Percentiles rank a stretch among this genome's conserved stretches.
phyloP scores from a whole-genome alignment of 2,329 filamentous ascomycete genomes.

The Penicillium decumbens region DNA sequence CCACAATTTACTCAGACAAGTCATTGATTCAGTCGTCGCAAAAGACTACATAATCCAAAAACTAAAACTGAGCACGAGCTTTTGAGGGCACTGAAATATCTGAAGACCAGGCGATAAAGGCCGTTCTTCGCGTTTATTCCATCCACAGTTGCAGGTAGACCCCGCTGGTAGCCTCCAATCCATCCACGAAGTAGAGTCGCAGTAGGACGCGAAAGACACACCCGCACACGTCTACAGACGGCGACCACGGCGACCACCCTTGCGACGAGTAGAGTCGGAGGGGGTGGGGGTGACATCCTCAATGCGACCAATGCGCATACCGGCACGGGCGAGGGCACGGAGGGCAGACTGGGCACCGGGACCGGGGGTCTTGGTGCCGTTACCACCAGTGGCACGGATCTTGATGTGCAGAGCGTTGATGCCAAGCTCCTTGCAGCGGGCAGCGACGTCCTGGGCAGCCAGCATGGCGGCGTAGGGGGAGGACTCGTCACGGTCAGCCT shows the following conservation, averaged over 20 bases:
- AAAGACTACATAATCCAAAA: constrained; percentile 24
- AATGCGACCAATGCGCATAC: constrained; percentile 99
- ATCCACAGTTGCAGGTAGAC: constrained; percentile 41
- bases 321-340: constrained; percentile 95
- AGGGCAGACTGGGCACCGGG: constrained; percentile 98
- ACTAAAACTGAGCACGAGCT: constrained; percentile 23
- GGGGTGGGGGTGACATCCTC: constrained; percentile 99
- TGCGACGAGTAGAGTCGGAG: constrained; percentile 98
- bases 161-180: constrained; percentile 32
- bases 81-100: constrained; percentile 38
- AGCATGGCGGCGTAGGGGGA: constrained; percentile 99
- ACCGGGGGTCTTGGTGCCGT: constrained; percentile 99
- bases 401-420: constrained; percentile 99
- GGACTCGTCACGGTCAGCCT: constrained; percentile 99
- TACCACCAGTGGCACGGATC: constrained; percentile 99
- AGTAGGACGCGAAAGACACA: constrained; percentile 28
- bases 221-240: constrained; percentile 72
- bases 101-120: constrained; percentile 51
- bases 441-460: constrained; percentile 96
- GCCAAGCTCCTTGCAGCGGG: constrained; percentile 78
- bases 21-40: constrained; percentile 22
- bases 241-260: constrained; percentile 99
- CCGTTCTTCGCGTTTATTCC: constrained; percentile 53
- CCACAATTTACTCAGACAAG: constrained; percentile 15
- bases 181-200: constrained; percentile 28